Base-by-base conservation (phyloP, 2,329 filamentous ascomycete genomes). In the Scolecobasidium constrictum region DNA sequence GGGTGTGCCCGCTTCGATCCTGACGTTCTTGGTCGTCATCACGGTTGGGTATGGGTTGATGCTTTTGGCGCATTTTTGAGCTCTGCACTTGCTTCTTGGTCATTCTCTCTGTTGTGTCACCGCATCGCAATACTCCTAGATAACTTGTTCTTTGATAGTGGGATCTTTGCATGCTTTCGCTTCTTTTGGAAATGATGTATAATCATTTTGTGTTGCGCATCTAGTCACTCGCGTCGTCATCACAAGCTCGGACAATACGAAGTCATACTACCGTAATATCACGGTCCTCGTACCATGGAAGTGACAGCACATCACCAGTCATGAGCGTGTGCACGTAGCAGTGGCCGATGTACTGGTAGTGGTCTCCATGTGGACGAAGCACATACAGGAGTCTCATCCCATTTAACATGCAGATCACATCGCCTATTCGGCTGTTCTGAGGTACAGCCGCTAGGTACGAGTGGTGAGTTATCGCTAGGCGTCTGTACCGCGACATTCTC, bases 1-100 rank as follows among this genome's bases (percentile, higher is more conserved):
- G n/a, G 92, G 92, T 56, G 77, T 98, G 28, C 90, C 92, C 1
- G 81, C 83, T 56, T 93, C 84, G 61, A 59, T 96, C 26, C 69
- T 95, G 43, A 81, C 87, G 1, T 81, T 94, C 52, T 61, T 72
- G 1, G 84, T 98, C 7, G 81, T 95, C 34, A 73, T 96, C 20
- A 90, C 86, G 0, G 66, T 98, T 34, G 93, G 92, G 0, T 98
- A 95, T 63, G 86, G 81, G 2, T 70, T 93, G 49, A 95, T 96
- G 87, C 71, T 81, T 49, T 69, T 86, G 39, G 80, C 75, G 9
- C 79, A 80, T 1, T 69, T 86, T 40, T 82, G 26, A 41, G 23
- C 26, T 23, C 9, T 9, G 26, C 26, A 31, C 15, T n/a, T 31
- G 9, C 15, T 31, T 31, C 9, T 31, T 31, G 26, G 26, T n/a